A percentile compares a stretch with the other conserved stretches of the same genome.
These are phyloP conservation scores for Monilinia fructicola DNA, from an alignment of 2,329 filamentous ascomycete species.

Conservation along the genomic window DNA sequence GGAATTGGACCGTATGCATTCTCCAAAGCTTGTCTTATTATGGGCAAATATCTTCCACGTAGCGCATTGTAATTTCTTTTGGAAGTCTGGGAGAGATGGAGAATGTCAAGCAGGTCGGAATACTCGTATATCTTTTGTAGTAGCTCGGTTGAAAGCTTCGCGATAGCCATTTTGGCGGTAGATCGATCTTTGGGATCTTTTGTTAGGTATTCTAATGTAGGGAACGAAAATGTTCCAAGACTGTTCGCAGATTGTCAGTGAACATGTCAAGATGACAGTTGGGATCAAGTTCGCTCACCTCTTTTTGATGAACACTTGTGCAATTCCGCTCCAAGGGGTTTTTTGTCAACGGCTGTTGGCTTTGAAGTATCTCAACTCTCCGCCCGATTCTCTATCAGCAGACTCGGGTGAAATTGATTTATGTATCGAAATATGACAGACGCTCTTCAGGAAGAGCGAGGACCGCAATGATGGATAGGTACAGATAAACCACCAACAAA, in stretches of 20 bases:
- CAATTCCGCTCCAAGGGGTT: not conserved
- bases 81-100: conserved; percentile 37
- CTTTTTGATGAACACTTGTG: not conserved
- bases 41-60: conserved; percentile 34
- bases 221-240: conserved; percentile 5
- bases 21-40: conserved; percentile 33
- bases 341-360: not conserved
- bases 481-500: conserved; percentile 31
- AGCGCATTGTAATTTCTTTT: conserved; percentile 35
- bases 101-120: conserved; percentile 35
- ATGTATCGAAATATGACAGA: conserved; percentile 29
- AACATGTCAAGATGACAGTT: not conserved
- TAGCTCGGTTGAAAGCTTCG: conserved; percentile 38
- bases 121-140: conserved; percentile 39
- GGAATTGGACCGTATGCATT: conserved; percentile 38
- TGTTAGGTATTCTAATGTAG: conserved; percentile 8
- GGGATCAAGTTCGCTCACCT: not conserved
- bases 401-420: conserved; percentile 23
- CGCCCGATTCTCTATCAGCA: conserved; percentile 17
- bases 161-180: conserved; percentile 35
- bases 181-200: not conserved
- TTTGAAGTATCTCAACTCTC: not conserved
- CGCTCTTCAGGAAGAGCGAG: conserved; percentile 30
- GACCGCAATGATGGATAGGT: conserved; percentile 33
- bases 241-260: conserved; percentile 26